Evolutionary conservation across 2,329 filamentous ascomycete species (phyloP), one percentile per base, ranked within the genome.

Genomic region (Calonectria honghensis): DNA sequence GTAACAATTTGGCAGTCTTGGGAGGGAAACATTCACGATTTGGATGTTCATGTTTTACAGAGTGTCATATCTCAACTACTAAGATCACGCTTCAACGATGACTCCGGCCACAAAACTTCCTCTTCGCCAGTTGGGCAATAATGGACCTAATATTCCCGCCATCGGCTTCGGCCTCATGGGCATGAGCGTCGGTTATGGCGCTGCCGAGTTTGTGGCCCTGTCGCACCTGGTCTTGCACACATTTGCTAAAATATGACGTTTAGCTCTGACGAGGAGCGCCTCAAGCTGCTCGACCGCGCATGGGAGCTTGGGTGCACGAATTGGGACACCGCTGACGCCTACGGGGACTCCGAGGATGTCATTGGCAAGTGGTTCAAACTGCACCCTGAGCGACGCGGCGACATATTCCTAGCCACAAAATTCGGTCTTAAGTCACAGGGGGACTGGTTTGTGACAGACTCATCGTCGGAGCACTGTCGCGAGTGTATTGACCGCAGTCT

Each of bases 81-180:
- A 29, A 32, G 59, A 18, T 14, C 9, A 41, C 5, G 50, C 32
- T 35, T 68, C n/a, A 13, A 18, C 16, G 10, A 20, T 81, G 79
- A 57, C 73, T 57, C 75, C 78, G 73, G 71, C 76, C 18, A 64
- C 57, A 4, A 72, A 76, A 27, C 76, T 80, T 32, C 76, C 78
- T 50, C 72, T 80, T 50, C 78, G 76, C 11, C 71, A 75, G 52
- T 84, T 92, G 18, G 90, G 90, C 74, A 88, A 87, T 74, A 85
- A 89, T 77, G 90, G 90, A 20, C 89, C 89, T 0, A 78, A 86
- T 27, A 87, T 92, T 39, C 85, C 87, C 4, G 84, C 85, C 11
- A 78, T 91, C 10, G 90, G 90, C 14, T 87, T 91, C 39, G 90
- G 90, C 20, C 82, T 88, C 29, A 91, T 92, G 90, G 89, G 89